These are phyloP conservation scores for Tylopilus rubrobrunneus DNA, from an alignment of 768 basidiomycete genomes.

Conservation along the genomic window DNA sequence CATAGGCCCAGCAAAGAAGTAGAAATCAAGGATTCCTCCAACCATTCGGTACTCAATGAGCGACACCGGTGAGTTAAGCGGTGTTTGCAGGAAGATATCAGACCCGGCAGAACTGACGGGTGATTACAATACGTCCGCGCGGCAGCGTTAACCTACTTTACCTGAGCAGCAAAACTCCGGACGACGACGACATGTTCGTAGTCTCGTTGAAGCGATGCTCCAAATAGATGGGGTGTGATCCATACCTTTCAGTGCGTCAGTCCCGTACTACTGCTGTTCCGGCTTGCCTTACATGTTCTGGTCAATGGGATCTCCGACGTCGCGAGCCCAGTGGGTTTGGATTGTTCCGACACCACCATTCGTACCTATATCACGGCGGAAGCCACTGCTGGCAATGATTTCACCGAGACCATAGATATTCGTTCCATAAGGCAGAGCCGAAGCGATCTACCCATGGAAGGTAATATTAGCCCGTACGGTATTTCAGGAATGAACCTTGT, in stretches of 20 bases:
- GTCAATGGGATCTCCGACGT: slow-evolving; percentile 59
- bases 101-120: slow-evolving; percentile 56
- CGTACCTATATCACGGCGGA: slow-evolving; percentile 55
- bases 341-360: slow-evolving; percentile 50
- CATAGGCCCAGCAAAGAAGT: slow-evolving; percentile 61
- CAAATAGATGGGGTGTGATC: slow-evolving; percentile 68
- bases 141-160: slow-evolving; percentile 20
- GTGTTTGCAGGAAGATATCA: slow-evolving; percentile 66
- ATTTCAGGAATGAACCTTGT: not conserved
- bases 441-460: slow-evolving; percentile 45
- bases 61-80: slow-evolving; percentile 48
- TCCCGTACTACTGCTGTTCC: not conserved
- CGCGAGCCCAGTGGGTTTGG: slow-evolving; percentile 67
- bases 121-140: slow-evolving; percentile 3
- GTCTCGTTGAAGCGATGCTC: slow-evolving; percentile 63
- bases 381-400: slow-evolving; percentile 63
- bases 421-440: slow-evolving; percentile 58
- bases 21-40: slow-evolving; percentile 75
- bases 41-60: slow-evolving; percentile 70
- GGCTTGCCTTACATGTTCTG: slow-evolving; percentile 52
- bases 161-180: slow-evolving; percentile 76
- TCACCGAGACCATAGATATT: slow-evolving; percentile 83
- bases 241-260: slow-evolving; percentile 44
- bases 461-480: not conserved
- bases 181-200: slow-evolving; percentile 52